Percentiles rank a stretch among this genome's conserved stretches.
Conservation (phyloP, 139 green algal species). For the Microglena sp. region DNA sequence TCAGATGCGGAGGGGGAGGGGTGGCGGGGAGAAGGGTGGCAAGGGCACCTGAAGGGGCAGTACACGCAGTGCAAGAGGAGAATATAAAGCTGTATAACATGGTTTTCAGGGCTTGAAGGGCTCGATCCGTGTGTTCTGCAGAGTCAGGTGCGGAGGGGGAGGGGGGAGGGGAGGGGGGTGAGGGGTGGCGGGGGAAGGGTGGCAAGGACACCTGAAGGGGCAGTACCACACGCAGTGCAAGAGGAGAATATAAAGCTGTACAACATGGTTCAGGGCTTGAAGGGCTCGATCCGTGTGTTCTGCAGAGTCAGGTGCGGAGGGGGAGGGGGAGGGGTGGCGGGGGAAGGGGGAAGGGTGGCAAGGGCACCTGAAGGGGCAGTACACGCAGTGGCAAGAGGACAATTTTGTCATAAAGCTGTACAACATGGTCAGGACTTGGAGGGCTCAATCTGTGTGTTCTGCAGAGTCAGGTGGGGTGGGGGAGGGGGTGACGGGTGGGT, state of each 20-base stretch:
- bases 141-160: slow-evolving; percentile 60
- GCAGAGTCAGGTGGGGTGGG: slow-evolving; percentile 61
- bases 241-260: slow-evolving; percentile 72
- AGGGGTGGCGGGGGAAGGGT: too few relatives aligned
- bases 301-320: slow-evolving; percentile 65
- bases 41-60: too few relatives aligned
- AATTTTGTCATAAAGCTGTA: slow-evolving; percentile 73
- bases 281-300: slow-evolving; percentile 78
- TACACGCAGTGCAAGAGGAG: slow-evolving; percentile 40
- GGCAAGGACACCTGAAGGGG: too few relatives aligned
- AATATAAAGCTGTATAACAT: slow-evolving; percentile 77
- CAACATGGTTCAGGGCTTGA: slow-evolving; percentile 78
- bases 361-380: too few relatives aligned
- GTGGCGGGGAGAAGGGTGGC: too few relatives aligned
- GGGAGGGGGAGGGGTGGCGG: too few relatives aligned
- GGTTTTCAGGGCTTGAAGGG: slow-evolving; percentile 76
- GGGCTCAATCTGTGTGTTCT: slow-evolving; percentile 82
- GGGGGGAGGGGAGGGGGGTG: too few relatives aligned
- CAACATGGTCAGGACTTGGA: slow-evolving; percentile 77
- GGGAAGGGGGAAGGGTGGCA: too few relatives aligned
- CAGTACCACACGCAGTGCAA: too few relatives aligned
- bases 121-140: slow-evolving; percentile 80
- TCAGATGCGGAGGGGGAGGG: slow-evolving; percentile 75
- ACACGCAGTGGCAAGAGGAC: too few relatives aligned
- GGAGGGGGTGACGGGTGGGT: too few relatives aligned